Evolutionary conservation across 1,139 yeast species (phyloP), one percentile per base, ranked within the genome.

Genomic region (Ogataea hybrid): DNA sequence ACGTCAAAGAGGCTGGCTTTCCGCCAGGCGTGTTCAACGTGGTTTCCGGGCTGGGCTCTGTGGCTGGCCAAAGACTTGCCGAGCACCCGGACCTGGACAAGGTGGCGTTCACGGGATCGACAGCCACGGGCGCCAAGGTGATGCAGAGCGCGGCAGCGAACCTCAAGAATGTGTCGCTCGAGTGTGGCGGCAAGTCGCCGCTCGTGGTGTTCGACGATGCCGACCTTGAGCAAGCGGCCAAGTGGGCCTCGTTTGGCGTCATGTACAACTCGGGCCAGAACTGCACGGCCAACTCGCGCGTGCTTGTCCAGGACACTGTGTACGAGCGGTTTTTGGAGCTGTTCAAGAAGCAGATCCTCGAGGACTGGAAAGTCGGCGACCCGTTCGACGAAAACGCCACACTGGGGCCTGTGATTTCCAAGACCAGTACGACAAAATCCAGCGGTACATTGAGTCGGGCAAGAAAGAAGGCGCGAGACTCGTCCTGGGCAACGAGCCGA

Each of bases 101-200:
- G 59, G 68, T 76, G 50, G 78, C 82, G 10, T 77, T 77, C 58
- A 77, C 82, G 32, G 82, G 82, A 47, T 75, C 81, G 9, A 76
- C 82, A 34, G 69, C 70, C 34, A 73, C 76, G 39, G 83, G 83
- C 50, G 67, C 69, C 50, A 54, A 68, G 35, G 67, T 77, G 44
- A 79, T 75, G 63, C 64, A 68, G 50, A 67, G 70, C 46, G 94
- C 94, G 20, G 73, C 88, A 16, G 61, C 72, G 9, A 69, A 75
- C 50, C 59, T 75, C 56, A 87, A 86, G 64, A 87, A 88, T 8
- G 81, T 84, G 27, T 79, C 94, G n/a, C 67, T 90, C 56, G 97
- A 89, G 68, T 83, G 95, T 58, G 97, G 97, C 51, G 97, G 97
- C 47, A 89, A 89, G 61, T 81, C 92, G 15, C 89, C 89, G 53